phyloP scores from a whole-genome alignment of 306 rosid species.

The Cucurbita pepo region DNA sequence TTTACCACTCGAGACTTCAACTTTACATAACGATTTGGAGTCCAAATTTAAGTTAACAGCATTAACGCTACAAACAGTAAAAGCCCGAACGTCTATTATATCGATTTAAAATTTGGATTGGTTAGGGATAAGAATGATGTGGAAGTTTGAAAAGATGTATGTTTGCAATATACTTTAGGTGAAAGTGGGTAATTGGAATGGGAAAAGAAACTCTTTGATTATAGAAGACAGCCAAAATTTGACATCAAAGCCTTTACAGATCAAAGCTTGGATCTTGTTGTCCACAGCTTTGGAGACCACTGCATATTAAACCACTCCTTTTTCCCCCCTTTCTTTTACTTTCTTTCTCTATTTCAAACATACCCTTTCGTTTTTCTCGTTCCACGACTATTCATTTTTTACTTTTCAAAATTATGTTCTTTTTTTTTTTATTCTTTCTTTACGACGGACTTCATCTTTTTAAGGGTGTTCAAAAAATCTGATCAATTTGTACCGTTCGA shows the following conservation, averaged over 20 bases:
- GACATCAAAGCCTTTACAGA: slow-evolving; percentile 44
- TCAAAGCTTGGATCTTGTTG: slow-evolving; percentile 71
- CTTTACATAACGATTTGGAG: too few species aligned
- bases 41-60: too few species aligned
- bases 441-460: too few species aligned
- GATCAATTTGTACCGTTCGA: too few species aligned
- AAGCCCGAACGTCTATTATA: not conserved
- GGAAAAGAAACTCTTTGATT: not conserved
- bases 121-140: slow-evolving; percentile 1
- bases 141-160: slow-evolving; percentile 5
- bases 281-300: slow-evolving; percentile 74
- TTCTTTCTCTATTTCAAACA: not conserved
- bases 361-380: too few species aligned
- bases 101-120: not conserved
- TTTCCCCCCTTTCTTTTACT: slow-evolving; percentile 1
- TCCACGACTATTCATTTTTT: too few species aligned
- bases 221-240: not conserved
- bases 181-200: slow-evolving; percentile 3
- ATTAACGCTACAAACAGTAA: not conserved
- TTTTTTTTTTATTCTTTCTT: too few species aligned
- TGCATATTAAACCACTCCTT: slow-evolving; percentile 21
- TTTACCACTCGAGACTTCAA: too few species aligned
- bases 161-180: slow-evolving; percentile 4
- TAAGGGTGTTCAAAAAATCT: too few species aligned
- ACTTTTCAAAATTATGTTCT: too few species aligned